Percentiles rank a stretch among this genome's conserved stretches.
Conservation (phyloP, 352 stramenopile genomes). For the Phytophthora kernoviae region DNA sequence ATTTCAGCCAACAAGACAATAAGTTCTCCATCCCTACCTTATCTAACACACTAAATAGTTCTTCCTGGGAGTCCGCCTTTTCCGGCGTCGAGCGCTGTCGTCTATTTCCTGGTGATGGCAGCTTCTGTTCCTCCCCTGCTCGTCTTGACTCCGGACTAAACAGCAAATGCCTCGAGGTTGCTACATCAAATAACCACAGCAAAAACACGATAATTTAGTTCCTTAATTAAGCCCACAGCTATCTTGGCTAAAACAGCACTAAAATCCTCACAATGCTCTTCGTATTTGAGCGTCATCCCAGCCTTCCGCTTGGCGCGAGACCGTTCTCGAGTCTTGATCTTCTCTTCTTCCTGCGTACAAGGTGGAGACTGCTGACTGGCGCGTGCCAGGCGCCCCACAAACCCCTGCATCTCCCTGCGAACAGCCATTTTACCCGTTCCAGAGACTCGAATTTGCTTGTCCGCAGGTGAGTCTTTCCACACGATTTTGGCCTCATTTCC, state of each 20-base stretch:
- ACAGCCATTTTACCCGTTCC: constrained; percentile 71
- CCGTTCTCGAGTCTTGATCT: constrained; percentile 5
- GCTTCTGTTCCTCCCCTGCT: background rate
- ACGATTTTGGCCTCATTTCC: constrained; percentile 57
- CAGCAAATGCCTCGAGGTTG: constrained; percentile 51
- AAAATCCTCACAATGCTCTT: constrained; percentile 26
- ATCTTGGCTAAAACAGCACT: too few species aligned
- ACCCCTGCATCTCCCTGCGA: constrained; percentile 72
- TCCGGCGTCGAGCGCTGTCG: constrained; percentile 9
- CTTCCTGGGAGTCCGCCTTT: constrained; percentile 57
- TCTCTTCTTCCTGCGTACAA: constrained; percentile 19
- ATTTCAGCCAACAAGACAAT: background rate
- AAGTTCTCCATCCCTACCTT: constrained; percentile 25
- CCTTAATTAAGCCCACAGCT: too few species aligned
- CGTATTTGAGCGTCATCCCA: background rate
- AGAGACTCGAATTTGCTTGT: constrained; percentile 82
- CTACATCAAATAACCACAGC: constrained; percentile 1
- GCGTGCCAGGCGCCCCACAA: constrained; percentile 62
- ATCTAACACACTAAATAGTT: constrained; percentile 62
- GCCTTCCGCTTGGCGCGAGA: constrained; percentile 9
- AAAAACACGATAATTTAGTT: background rate
- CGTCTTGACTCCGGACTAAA: constrained; percentile 42
- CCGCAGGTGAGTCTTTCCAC: constrained; percentile 80
- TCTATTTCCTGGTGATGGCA: constrained; percentile 7
- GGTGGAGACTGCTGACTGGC: constrained; percentile 54